These are phyloP conservation scores for Curvularia sp. DNA, from an alignment of 2,329 filamentous ascomycete genomes.

Conservation along the genomic window DNA sequence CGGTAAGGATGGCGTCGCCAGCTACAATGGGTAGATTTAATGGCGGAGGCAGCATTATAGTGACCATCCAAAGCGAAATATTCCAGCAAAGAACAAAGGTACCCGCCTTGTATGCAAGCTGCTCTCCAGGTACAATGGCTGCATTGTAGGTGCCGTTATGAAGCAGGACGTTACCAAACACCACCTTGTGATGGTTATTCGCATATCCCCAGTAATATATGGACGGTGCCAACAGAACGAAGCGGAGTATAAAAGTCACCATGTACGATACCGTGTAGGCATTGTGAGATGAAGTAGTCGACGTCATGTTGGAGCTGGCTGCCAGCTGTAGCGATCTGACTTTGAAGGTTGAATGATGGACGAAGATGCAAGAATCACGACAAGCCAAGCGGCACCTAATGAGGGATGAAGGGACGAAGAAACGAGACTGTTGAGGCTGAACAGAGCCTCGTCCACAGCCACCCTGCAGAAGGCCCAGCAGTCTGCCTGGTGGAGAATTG, in stretches of 20 bases:
- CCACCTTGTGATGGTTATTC: constrained; percentile 8
- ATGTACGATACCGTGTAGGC: no score
- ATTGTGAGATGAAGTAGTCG: no score
- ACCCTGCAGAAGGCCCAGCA: constrained; percentile 1
- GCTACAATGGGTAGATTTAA: constrained; percentile 18
- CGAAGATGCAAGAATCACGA: neutral
- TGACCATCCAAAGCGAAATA: constrained; percentile 9
- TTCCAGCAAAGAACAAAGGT: constrained; percentile 11
- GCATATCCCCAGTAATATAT: constrained; percentile 9
- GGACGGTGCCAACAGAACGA: constrained; percentile 10
- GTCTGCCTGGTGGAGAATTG: neutral
- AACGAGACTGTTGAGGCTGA: neutral
- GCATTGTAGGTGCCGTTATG: constrained; percentile 22
- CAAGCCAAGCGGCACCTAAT: neutral
- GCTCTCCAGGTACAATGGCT: constrained; percentile 16
- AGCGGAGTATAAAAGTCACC: constrained; percentile 4
- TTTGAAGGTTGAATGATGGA: neutral
- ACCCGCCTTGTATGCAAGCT: constrained; percentile 20
- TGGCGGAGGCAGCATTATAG: constrained; percentile 12
- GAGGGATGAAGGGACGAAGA: neutral
- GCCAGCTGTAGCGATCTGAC: neutral
- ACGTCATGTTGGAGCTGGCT: neutral
- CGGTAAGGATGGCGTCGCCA: constrained; percentile 15
- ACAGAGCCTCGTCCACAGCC: neutral
- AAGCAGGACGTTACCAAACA: constrained; percentile 19